Evolutionary conservation across 345 rosid species (phyloP).

Genomic region (Litchi chinensis): DNA sequence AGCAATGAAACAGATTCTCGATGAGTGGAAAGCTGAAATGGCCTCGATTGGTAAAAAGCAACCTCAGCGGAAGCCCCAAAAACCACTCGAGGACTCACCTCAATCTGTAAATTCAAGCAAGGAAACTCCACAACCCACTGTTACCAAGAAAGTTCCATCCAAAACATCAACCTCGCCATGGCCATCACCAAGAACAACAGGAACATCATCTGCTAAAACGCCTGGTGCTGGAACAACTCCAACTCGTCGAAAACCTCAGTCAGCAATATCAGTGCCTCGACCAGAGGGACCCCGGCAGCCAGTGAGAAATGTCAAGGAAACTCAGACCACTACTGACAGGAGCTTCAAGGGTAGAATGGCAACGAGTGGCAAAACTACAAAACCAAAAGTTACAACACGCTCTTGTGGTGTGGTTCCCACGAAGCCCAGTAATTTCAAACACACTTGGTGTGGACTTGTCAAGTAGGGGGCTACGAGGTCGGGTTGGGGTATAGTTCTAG

Average conservation of each 20-base stretch:
- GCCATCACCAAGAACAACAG: constrained; percentile 44
- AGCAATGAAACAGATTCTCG: constrained; percentile 53
- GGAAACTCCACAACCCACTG: constrained; percentile 43
- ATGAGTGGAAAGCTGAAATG: constrained; percentile 54
- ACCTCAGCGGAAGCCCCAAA: constrained; percentile 37
- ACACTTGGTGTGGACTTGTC: no score
- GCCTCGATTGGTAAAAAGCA: constrained; percentile 39
- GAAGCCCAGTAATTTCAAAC: constrained; percentile 37
- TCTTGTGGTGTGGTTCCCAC: constrained; percentile 32
- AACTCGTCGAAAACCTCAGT: constrained; percentile 44
- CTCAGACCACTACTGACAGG: constrained; percentile 21
- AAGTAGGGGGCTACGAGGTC: no score
- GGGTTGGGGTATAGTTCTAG: no score
- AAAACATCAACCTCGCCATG: constrained; percentile 42
- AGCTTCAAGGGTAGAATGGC: constrained; percentile 32
- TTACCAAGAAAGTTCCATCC: constrained; percentile 39
- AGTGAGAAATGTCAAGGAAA: constrained; percentile 33
- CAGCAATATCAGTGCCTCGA: constrained; percentile 33
- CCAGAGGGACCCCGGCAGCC: constrained; percentile 41
- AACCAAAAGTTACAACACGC: constrained; percentile 36
- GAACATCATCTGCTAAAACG: constrained; percentile 44
- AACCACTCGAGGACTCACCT: constrained; percentile 32
- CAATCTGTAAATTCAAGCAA: constrained; percentile 35
- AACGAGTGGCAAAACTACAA: constrained; percentile 38
- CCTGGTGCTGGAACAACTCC: constrained; percentile 40